Conservation (phyloP, 2,329 filamentous ascomycete species). For the Beauveria sp. region DNA sequence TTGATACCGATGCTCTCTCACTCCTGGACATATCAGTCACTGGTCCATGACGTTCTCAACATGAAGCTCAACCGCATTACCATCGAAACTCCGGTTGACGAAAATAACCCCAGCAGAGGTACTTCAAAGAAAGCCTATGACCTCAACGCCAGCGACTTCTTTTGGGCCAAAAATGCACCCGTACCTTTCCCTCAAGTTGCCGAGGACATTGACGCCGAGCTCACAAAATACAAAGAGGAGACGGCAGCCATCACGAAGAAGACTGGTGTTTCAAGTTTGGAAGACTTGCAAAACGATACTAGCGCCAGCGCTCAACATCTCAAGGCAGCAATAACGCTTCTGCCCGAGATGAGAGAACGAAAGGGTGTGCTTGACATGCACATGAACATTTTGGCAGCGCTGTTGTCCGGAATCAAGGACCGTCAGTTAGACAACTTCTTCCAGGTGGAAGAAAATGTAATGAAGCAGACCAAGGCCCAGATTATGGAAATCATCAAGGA, state of each 20-base stretch:
- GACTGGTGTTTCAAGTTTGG: constrained; percentile 84
- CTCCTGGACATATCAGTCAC: constrained; percentile 72
- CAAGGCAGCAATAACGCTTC: constrained; percentile 86
- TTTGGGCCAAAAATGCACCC: constrained; percentile 89
- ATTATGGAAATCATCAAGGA: constrained; percentile 82
- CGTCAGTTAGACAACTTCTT: constrained; percentile 94
- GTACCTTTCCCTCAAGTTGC: constrained; percentile 92
- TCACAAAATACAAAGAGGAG: constrained; percentile 92
- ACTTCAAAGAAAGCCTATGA: constrained; percentile 86
- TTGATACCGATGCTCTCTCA: constrained; percentile 98
- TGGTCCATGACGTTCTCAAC: constrained; percentile 59
- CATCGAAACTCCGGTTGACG: constrained; percentile 75
- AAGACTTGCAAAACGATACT: constrained; percentile 85
- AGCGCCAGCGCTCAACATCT: constrained; percentile 86
- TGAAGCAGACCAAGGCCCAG: constrained; percentile 83
- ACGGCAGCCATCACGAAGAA: constrained; percentile 91
- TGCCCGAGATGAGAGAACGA: constrained; percentile 86
- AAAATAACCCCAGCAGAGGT: constrained; percentile 64
- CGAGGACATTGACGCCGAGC: constrained; percentile 88
- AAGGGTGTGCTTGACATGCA: constrained; percentile 96
- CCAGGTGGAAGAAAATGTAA: constrained; percentile 86
- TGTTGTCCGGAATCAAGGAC: constrained; percentile 76
- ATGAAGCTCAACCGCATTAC: constrained; percentile 82
- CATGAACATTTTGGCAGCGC: constrained; percentile 90
- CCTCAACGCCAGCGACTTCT: constrained; percentile 83